phyloP scores from a whole-genome alignment of 192 early-diverging fungal genomes.

The Cladochytrium replicatum region DNA sequence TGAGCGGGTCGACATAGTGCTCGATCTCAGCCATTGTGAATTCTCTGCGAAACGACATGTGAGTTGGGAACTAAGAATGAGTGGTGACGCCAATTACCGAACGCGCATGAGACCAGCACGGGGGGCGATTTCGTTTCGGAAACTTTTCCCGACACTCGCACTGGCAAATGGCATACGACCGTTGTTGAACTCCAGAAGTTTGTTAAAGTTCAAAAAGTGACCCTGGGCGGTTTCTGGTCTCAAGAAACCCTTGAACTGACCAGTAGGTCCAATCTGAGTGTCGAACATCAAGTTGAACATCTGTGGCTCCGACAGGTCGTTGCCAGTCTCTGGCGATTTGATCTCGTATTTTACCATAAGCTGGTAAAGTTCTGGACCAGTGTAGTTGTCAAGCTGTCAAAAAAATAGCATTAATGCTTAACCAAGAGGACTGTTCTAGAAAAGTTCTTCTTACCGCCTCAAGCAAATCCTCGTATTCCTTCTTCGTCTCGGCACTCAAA shows the following conservation, averaged over 20 bases:
- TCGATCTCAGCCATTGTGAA: slow-evolving; percentile 99
- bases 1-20: slow-evolving; percentile 92
- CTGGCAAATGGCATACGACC: slow-evolving; percentile 99
- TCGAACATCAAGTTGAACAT: slow-evolving; percentile 99
- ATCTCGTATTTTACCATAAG: slow-evolving; percentile 79
- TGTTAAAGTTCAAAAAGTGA: slow-evolving; percentile 98
- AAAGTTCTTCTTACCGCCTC: slow-evolving; percentile 51
- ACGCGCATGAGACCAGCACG: slow-evolving; percentile 90
- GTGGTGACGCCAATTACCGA: slow-evolving; percentile 39
- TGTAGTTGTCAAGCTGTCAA: slow-evolving; percentile 88
- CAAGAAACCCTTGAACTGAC: slow-evolving; percentile 86
- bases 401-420: slow-evolving; percentile 1
- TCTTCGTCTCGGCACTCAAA: slow-evolving; percentile 48
- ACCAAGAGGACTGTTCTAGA: not conserved
- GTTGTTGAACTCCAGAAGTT: slow-evolving; percentile 94
- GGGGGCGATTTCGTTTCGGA: slow-evolving; percentile 98
- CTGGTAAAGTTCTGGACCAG: slow-evolving; percentile 71
- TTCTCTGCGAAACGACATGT: slow-evolving; percentile 45
- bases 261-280: slow-evolving; percentile 95
- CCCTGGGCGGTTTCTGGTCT: slow-evolving; percentile 99
- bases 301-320: slow-evolving; percentile 78
- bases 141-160: slow-evolving; percentile 92
- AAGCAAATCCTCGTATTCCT: slow-evolving; percentile 75
- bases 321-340: slow-evolving; percentile 83
- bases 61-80: slow-evolving; percentile 5